phyloP scores from a whole-genome alignment of 192 early-diverging fungal species.

The Coemansia sp. region DNA sequence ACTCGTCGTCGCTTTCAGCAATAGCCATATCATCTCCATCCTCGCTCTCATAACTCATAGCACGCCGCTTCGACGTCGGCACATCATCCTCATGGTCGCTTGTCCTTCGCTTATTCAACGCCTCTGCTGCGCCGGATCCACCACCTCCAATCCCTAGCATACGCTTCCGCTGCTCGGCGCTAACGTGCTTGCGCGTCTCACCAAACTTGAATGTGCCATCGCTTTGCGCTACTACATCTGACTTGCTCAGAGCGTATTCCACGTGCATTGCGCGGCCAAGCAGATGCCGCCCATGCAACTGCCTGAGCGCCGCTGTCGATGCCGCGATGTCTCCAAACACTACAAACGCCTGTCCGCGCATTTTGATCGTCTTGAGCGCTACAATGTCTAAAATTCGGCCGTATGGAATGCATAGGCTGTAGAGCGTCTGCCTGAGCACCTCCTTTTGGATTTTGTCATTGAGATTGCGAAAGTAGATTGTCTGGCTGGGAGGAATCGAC shows the following conservation, averaged over 20 bases:
- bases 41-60: conserved; percentile 2
- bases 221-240: conserved; percentile 28
- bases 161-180: conserved; percentile 35
- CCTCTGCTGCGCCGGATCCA: background rate
- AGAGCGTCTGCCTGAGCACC: conserved; percentile 85
- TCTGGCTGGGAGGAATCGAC: conserved; percentile 63
- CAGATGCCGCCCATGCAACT: conserved; percentile 87
- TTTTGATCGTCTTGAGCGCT: conserved; percentile 74
- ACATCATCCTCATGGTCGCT: conserved; percentile 9
- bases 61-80: conserved; percentile 1
- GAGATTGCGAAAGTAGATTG: conserved; percentile 84
- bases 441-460: conserved; percentile 79
- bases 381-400: conserved; percentile 89
- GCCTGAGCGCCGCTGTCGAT: conserved; percentile 85
- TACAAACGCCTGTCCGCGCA: conserved; percentile 96
- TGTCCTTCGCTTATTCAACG: conserved; percentile 18
- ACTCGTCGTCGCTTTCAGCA: conserved; percentile 13
- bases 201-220: conserved; percentile 41
- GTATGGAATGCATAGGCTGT: conserved; percentile 87
- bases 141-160: conserved; percentile 19
- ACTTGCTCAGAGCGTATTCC: conserved; percentile 53
- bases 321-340: conserved; percentile 84
- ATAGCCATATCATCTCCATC: conserved; percentile 9
- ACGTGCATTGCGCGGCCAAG: conserved; percentile 71
- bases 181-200: conserved; percentile 38